These are phyloP conservation scores for Tuber brumale DNA, from an alignment of 495 filamentous ascomycete genomes.

Conservation along the genomic window DNA sequence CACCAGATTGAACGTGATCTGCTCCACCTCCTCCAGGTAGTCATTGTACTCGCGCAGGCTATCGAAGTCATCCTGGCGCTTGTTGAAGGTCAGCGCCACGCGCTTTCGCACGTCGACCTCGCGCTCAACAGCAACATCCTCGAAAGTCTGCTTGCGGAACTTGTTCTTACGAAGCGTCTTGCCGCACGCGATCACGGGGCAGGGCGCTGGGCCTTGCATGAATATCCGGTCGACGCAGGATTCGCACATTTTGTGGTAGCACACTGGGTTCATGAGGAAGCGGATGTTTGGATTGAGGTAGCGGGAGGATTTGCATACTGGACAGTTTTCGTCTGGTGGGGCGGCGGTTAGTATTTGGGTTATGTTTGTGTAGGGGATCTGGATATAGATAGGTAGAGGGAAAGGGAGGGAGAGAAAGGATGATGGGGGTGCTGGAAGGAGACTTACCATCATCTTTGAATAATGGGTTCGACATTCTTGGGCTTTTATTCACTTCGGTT, in stretches of 20 bases:
- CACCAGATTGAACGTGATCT: slow-evolving; percentile 81
- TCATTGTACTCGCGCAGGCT: slow-evolving; percentile 76
- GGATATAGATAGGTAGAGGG: neutral
- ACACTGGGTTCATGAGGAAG: slow-evolving; percentile 94
- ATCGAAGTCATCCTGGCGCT: slow-evolving; percentile 82
- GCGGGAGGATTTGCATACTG: slow-evolving; percentile 88
- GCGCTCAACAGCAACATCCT: slow-evolving; percentile 80
- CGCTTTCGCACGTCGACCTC: slow-evolving; percentile 86
- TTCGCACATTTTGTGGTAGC: slow-evolving; percentile 97
- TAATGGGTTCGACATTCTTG: slow-evolving; percentile 3
- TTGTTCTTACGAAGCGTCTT: slow-evolving; percentile 74
- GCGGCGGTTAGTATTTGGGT: slow-evolving; percentile 20
- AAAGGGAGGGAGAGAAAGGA: neutral
- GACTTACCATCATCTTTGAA: slow-evolving; percentile 27
- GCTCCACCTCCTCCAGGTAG: slow-evolving; percentile 89
- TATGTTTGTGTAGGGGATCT: neutral
- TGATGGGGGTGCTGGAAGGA: neutral
- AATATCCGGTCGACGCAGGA: slow-evolving; percentile 93
- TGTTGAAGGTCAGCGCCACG: slow-evolving; percentile 78
- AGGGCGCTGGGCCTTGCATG: slow-evolving; percentile 78
- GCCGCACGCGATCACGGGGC: slow-evolving; percentile 79
- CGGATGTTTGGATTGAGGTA: slow-evolving; percentile 90
- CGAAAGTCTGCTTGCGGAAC: slow-evolving; percentile 84
- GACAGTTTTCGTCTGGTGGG: slow-evolving; percentile 68
- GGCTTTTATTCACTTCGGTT: slow-evolving; percentile 9